Base-by-base conservation (phyloP, 176 grass and related monocot genomes). In the Dendrocalamus sinicus region DNA sequence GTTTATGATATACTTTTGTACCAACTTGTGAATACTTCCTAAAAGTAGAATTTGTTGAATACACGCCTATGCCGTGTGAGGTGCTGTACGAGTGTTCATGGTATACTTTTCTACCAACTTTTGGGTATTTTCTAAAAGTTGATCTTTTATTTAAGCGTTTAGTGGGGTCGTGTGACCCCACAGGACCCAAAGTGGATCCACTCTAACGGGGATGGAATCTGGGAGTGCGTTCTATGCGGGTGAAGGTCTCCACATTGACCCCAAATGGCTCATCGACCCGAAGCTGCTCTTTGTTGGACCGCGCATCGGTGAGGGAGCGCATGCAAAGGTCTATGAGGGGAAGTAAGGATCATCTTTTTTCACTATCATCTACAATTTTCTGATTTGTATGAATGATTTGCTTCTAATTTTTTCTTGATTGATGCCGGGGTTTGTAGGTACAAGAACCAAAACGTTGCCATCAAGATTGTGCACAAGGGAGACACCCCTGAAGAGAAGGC, bases 291-390 rank as follows among this genome's bases (percentile, higher is more conserved):
- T 98, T 78, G 95, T 98, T 64, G 95, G 95, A 10, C 95, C 93
- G 57, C 79, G 87, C 53, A 93, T 98, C 28, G 95, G 95, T 20
- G 95, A 98, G 80, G 95, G 95, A 12, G 95, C 55, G 4, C 93
- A 98, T 86, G 93, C 89, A 51, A 98, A 98, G 83, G 93, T 98
- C 75, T 98, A 98, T 35, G 93, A 98, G 91, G 95, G 95, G 53
- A 98, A 98, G 95, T 98, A 95, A 80, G 95, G 81, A 77, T 54
- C 24, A 24, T 64, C 6, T 77, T 32, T 71, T 84, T 81, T 48
- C 16, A 65, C 44, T 80, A 55, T 43, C 6, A 50, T 69, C 72
- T 72, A 40, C 23, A 70, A 15, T 66, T 81, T 88, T 3, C 55
- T 65, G 39, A 77, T 90, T 52, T 71, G 35, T 59, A 71, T 40